Evolutionary conservation across 768 basidiomycete genomes (phyloP).

Genomic region (Pleurotus salmoneostramineus): DNA sequence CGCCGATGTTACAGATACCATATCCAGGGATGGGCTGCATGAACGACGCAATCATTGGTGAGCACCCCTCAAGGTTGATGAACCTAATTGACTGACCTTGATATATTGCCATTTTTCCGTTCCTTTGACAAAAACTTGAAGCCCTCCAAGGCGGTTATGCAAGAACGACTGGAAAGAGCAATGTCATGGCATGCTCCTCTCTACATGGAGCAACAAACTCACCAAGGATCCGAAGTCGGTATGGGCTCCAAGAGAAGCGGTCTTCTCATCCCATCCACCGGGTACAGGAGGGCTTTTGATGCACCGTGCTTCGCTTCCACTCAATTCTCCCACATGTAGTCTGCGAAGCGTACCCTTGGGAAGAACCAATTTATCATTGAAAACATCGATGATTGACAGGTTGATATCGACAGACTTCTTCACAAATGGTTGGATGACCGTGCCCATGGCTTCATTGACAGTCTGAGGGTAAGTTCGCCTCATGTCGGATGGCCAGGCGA

Average conservation of each 20-base stretch:
- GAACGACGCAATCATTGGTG: not conserved
- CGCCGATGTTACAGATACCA: constrained; percentile 42
- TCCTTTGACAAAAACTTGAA: constrained; percentile 39
- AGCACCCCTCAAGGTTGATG: not conserved
- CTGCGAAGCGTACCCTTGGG: constrained; percentile 33
- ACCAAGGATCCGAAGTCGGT: constrained; percentile 41
- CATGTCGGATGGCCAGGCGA: constrained; percentile 35
- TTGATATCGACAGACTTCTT: constrained; percentile 37
- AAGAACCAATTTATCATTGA: constrained; percentile 38
- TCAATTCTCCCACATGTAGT: constrained; percentile 30
- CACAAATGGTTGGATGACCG: constrained; percentile 32
- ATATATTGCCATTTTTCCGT: constrained; percentile 35
- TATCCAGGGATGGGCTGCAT: constrained; percentile 38
- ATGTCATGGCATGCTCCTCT: not conserved
- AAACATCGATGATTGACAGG: constrained; percentile 31
- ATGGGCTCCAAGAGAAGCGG: constrained; percentile 38
- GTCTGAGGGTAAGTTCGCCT: constrained; percentile 40
- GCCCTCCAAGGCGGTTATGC: constrained; percentile 38
- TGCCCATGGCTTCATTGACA: constrained; percentile 34
- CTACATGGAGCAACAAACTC: not conserved
- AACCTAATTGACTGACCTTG: constrained; percentile 22
- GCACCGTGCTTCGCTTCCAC: constrained; percentile 39
- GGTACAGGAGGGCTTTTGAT: constrained; percentile 33
- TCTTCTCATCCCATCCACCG: constrained; percentile 15
- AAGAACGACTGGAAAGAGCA: constrained; percentile 19